A percentile compares a stretch with the other conserved stretches of the same genome.
Evolutionary conservation across 2,329 filamentous ascomycete genomes (phyloP).

Genomic region (Chaetomiaceae sp.): DNA sequence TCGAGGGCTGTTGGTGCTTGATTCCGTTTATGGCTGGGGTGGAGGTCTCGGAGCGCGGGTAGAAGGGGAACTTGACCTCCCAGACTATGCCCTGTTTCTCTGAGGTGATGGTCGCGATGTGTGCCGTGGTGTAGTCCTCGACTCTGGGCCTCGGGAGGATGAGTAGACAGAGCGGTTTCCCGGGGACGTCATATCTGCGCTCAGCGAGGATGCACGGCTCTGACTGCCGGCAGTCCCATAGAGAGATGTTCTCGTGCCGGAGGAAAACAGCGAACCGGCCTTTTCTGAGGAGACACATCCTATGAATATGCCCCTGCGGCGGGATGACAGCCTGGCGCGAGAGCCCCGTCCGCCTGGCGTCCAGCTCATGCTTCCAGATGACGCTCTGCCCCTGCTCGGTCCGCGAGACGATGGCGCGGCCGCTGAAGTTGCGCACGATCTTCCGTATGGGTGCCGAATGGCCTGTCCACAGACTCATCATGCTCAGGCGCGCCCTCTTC

Average conservation of each 20-base stretch:
- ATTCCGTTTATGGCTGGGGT: slow-evolving; percentile 9
- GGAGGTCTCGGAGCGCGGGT: slow-evolving; percentile 25
- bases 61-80: slow-evolving; percentile 63
- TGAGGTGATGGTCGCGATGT: slow-evolving; percentile 79
- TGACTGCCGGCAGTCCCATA: slow-evolving; percentile 72
- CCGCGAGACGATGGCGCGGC: slow-evolving; percentile 73
- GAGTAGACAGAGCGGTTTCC: slow-evolving; percentile 75
- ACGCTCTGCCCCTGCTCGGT: slow-evolving; percentile 75
- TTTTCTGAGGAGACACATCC: slow-evolving; percentile 72
- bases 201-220: slow-evolving; percentile 56
- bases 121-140: slow-evolving; percentile 53
- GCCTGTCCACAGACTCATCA: slow-evolving; percentile 72
- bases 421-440: slow-evolving; percentile 79
- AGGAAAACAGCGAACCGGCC: slow-evolving; percentile 79
- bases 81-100: slow-evolving; percentile 76
- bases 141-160: slow-evolving; percentile 62
- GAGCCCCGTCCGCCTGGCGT: slow-evolving; percentile 50
- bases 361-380: slow-evolving; percentile 69
- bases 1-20: slow-evolving; percentile 32
- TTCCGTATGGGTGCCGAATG: slow-evolving; percentile 78
- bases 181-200: slow-evolving; percentile 54
- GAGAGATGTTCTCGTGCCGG: slow-evolving; percentile 62
- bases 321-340: slow-evolving; percentile 64
- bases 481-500: slow-evolving; percentile 54
- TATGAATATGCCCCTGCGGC: slow-evolving; percentile 67